Base-by-base conservation (phyloP, 306 rosid species). In the Crataegus laevigata region DNA sequence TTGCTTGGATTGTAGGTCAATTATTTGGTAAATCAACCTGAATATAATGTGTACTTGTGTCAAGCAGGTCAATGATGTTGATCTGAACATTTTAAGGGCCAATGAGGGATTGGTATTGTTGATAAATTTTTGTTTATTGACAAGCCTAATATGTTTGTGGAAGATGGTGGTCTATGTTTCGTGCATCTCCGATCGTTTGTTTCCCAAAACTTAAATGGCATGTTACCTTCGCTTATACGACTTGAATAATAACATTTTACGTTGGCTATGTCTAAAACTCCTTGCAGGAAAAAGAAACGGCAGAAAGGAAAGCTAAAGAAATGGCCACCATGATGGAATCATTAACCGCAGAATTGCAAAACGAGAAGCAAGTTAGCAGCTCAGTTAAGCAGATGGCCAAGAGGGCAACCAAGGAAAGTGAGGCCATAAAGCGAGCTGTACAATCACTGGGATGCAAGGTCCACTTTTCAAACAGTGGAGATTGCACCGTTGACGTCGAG, bases 381-480 rank as follows among this genome's bases (percentile, higher is more conserved):
- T 96, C 91, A 5, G 91, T 93, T 66, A 68, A 42, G 79, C 87
- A 79, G 79, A 59, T 47, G 68, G 85, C 86, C 72, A 89, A 83
- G 77, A 85, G 84, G 69, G 80, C 87, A 63, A 82, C 80, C 88
- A 96, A 79, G 87, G 98, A 92, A 84, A 88, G 81, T 57, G 85
- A 77, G 51, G 93, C 96, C 77, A 80, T 96, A 71, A 90, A 89
- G 84, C 91, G 96, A 72, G 98, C 98, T 63, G 82, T 92, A 64
- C 96, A 88, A 71, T 92, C 99, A 67, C 83, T 92, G 43, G 97
- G 97, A 62, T 94, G 98, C 86, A 90, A 81, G 79, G 88, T 89
- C 84, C 89, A 85, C 34, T 87, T 94, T 73, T 86, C 96, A 70
- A 72, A 79, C 66, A 75, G 82, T 58, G 96, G 97, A 28, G 94